phyloP scores from a whole-genome alignment of 805 yeast genomes.

The Osmozyma mogii region DNA sequence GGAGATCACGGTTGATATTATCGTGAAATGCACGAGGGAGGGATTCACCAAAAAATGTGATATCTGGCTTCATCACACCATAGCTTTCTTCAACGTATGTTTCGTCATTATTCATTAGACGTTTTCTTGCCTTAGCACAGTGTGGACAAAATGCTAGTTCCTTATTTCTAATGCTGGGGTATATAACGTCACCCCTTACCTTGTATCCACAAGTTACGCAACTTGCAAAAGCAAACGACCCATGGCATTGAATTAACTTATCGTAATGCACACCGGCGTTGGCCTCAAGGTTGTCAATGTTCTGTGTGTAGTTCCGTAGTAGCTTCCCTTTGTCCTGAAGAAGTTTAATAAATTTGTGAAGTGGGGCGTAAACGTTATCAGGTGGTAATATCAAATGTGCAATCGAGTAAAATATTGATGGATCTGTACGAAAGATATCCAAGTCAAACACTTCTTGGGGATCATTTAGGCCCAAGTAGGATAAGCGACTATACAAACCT shows the following conservation, averaged over 20 bases:
- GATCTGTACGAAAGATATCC: slow-evolving; percentile 63
- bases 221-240: slow-evolving; percentile 82
- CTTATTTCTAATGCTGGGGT: slow-evolving; percentile 46
- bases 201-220: slow-evolving; percentile 68
- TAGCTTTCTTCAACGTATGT: slow-evolving; percentile 39
- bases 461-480: slow-evolving; percentile 63
- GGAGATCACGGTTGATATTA: slow-evolving; percentile 48
- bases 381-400: slow-evolving; percentile 84
- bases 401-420: slow-evolving; percentile 74
- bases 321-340: slow-evolving; percentile 71
- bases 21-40: slow-evolving; percentile 66
- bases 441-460: slow-evolving; percentile 89
- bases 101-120: slow-evolving; percentile 17
- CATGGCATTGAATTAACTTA: slow-evolving; percentile 82
- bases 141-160: slow-evolving; percentile 67
- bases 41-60: slow-evolving; percentile 84
- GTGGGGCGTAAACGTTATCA: slow-evolving; percentile 54
- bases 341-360: slow-evolving; percentile 71
- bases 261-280: slow-evolving; percentile 65
- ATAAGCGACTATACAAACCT: slow-evolving; percentile 70
- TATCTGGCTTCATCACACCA: slow-evolving; percentile 89
- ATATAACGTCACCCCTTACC: slow-evolving; percentile 60
- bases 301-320: slow-evolving; percentile 81
- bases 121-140: slow-evolving; percentile 42
- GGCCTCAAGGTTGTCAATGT: slow-evolving; percentile 81